Conservation (phyloP, 345 rosid species). For the Pistacia integerrima region DNA sequence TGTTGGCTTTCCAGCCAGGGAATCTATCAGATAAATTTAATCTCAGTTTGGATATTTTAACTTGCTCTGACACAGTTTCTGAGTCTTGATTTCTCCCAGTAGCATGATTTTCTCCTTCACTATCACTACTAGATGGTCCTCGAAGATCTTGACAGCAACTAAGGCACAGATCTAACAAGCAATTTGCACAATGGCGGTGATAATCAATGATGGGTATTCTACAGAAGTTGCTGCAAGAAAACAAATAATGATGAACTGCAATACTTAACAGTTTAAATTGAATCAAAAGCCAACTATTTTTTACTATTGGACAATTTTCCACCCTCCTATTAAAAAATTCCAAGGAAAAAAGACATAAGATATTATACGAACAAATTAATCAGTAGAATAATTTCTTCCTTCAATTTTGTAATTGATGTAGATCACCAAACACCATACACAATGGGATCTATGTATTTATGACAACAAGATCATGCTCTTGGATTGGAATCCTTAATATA, state of each 20-base stretch:
- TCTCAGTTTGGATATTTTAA: slow-evolving; percentile 36
- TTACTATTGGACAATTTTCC: neutral
- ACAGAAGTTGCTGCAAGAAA: slow-evolving; percentile 79
- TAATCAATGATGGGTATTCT: slow-evolving; percentile 93
- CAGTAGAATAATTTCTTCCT: neutral
- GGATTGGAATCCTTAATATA: neutral
- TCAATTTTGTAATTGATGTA: neutral
- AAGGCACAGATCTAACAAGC: slow-evolving; percentile 85
- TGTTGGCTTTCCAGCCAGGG: slow-evolving; percentile 84
- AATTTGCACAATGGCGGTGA: slow-evolving; percentile 85
- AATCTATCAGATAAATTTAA: slow-evolving; percentile 55
- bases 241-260: slow-evolving; percentile 20
- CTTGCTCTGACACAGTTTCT: slow-evolving; percentile 26
- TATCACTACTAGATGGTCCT: slow-evolving; percentile 42
- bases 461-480: neutral
- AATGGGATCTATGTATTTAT: neutral
- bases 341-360: neutral
- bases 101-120: slow-evolving; percentile 33
- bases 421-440: slow-evolving; percentile 2
- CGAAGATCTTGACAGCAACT: slow-evolving; percentile 96
- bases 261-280: neutral
- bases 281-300: neutral
- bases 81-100: slow-evolving; percentile 36
- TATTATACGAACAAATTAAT: neutral
- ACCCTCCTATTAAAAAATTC: slow-evolving; percentile 13